Evolutionary conservation across 2,329 filamentous ascomycete species (phyloP).

Genomic region (Clarireedia sp.): DNA sequence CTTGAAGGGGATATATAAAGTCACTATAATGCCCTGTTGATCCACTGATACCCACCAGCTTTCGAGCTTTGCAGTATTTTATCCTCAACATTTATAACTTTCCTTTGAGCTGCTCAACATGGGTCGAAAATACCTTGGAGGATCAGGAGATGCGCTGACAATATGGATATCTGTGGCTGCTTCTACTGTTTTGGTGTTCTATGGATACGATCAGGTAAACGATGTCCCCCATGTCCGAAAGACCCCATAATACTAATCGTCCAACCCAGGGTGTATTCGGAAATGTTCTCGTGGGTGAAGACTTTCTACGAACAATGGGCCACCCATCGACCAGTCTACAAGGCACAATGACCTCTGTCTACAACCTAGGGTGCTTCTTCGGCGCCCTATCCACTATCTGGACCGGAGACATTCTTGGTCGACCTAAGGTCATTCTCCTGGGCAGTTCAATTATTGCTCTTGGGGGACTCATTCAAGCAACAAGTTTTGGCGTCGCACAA

Average conservation of each 20-base stretch:
- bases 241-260: not conserved
- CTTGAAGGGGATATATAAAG: not conserved
- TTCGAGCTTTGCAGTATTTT: not conserved
- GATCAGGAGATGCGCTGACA: slow-evolving; percentile 41
- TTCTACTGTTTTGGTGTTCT: slow-evolving; percentile 43
- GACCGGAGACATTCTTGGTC: slow-evolving; percentile 46
- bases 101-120: slow-evolving; percentile 22
- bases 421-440: slow-evolving; percentile 47
- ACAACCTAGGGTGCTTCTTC: slow-evolving; percentile 41
- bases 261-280: slow-evolving; percentile 26
- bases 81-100: not conserved
- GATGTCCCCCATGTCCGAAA: not conserved
- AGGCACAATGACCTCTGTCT: not conserved
- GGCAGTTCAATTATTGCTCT: slow-evolving; percentile 50
- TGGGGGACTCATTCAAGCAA: slow-evolving; percentile 40
- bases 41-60: not conserved
- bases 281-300: slow-evolving; percentile 36
- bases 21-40: not conserved
- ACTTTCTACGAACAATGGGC: slow-evolving; percentile 35
- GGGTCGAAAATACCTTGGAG: slow-evolving; percentile 42
- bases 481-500: slow-evolving; percentile 39
- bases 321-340: slow-evolving; percentile 1
- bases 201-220: slow-evolving; percentile 36
- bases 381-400: slow-evolving; percentile 31
- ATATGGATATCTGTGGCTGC: slow-evolving; percentile 45